A percentile compares a stretch with the other conserved stretches of the same genome.
Evolutionary conservation across 495 filamentous ascomycete genomes (phyloP).

Genomic region (Neurospora africana): DNA sequence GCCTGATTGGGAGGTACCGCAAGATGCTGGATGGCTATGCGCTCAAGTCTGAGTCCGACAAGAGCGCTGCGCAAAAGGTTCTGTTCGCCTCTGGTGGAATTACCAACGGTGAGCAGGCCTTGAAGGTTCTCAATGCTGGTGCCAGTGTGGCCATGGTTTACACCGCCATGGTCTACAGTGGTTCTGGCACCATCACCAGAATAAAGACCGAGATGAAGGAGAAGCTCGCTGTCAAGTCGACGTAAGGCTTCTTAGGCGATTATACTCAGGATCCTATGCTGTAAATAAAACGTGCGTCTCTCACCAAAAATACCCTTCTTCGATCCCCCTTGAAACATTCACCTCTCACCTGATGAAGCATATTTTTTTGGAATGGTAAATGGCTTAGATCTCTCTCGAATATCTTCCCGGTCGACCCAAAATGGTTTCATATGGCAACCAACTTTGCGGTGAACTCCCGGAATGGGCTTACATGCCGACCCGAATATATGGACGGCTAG

Average conservation of each 20-base stretch:
- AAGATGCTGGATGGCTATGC: constrained; percentile 52
- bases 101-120: constrained; percentile 69
- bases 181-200: constrained; percentile 71
- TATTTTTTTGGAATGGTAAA: neutral
- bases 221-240: constrained; percentile 10
- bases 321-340: neutral
- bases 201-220: constrained; percentile 80
- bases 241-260: neutral
- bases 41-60: constrained; percentile 13
- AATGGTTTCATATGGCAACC: neutral
- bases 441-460: neutral
- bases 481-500: neutral
- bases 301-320: neutral
- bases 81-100: constrained; percentile 92
- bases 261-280: neutral
- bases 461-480: neutral
- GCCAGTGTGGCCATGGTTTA: constrained; percentile 83
- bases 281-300: neutral
- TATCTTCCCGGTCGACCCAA: neutral
- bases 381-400: neutral
- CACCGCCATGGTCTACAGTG: constrained; percentile 71
- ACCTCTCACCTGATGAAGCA: neutral
- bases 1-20: constrained; percentile 69
- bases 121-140: constrained; percentile 68
- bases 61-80: constrained; percentile 48